Evolutionary conservation across 2,329 filamentous ascomycete genomes (phyloP).

Genomic region (Ceratocystis lukuohia): DNA sequence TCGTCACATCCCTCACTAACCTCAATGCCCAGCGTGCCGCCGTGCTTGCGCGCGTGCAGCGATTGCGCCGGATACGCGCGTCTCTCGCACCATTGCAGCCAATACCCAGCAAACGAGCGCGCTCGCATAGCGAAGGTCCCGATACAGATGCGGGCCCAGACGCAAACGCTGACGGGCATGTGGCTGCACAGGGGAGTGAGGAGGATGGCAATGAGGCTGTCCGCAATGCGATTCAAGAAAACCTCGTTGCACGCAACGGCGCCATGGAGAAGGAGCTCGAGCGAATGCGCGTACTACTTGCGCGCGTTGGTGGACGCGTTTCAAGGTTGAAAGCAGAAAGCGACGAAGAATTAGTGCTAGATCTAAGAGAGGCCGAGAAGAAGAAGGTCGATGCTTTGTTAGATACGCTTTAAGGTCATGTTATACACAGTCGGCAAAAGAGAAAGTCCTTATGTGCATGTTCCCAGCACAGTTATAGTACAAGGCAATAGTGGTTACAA

Average conservation of each 20-base stretch:
- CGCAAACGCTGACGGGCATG: background rate
- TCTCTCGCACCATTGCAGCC: conserved; percentile 38
- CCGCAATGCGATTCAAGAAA: conserved; percentile 43
- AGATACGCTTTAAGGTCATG: background rate
- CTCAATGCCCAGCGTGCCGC: conserved; percentile 31
- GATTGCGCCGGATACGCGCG: conserved; percentile 36
- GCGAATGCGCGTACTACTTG: conserved; percentile 50
- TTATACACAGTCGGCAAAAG: background rate
- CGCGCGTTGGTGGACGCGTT: conserved; percentile 44
- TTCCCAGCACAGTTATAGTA: background rate
- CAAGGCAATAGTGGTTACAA: too few species aligned
- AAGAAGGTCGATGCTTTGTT: conserved; percentile 15
- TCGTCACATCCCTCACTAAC: conserved; percentile 32
- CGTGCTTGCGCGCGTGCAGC: conserved; percentile 31
- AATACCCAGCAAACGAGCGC: conserved; percentile 1
- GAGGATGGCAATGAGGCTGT: conserved; percentile 21
- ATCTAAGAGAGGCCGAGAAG: conserved; percentile 8
- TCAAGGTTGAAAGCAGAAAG: conserved; percentile 26
- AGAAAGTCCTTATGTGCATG: background rate
- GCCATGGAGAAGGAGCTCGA: conserved; percentile 53
- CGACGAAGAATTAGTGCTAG: background rate
- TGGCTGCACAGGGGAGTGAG: too few species aligned
- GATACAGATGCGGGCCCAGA: conserved; percentile 18
- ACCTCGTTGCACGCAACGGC: conserved; percentile 51
- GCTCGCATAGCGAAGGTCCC: background rate